phyloP scores from a whole-genome alignment of 1,139 yeast species.

The Sugiyamaella novakii region DNA sequence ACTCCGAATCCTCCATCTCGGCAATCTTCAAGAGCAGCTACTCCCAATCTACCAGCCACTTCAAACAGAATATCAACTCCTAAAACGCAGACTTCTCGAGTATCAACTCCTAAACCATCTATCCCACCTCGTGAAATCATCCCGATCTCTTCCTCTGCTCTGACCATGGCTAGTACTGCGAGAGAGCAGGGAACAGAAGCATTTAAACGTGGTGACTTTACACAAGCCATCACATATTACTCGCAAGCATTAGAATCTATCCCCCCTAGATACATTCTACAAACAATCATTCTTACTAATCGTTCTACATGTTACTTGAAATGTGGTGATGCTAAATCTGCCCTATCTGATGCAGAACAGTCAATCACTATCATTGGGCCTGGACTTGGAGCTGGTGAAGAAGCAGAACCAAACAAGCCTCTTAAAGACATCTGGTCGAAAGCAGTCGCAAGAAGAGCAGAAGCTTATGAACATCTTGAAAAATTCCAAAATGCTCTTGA shows the following conservation, averaged over 20 bases:
- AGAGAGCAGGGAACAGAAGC: slow-evolving; percentile 63
- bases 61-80: neutral
- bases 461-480: slow-evolving; percentile 79
- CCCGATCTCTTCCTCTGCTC: slow-evolving; percentile 40
- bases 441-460: slow-evolving; percentile 71
- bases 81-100: slow-evolving; percentile 22
- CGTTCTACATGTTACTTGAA: slow-evolving; percentile 70
- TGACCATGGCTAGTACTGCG: slow-evolving; percentile 57
- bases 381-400: slow-evolving; percentile 42
- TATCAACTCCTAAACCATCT: slow-evolving; percentile 26
- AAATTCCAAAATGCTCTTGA: slow-evolving; percentile 63
- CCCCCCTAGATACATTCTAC: slow-evolving; percentile 65
- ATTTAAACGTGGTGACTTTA: slow-evolving; percentile 81
- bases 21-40: slow-evolving; percentile 28
- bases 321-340: slow-evolving; percentile 71
- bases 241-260: slow-evolving; percentile 61
- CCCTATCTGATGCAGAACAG: slow-evolving; percentile 54
- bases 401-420: slow-evolving; percentile 56
- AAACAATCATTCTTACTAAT: slow-evolving; percentile 74
- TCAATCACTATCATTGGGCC: slow-evolving; percentile 63
- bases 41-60: slow-evolving; percentile 30
- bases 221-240: slow-evolving; percentile 63
- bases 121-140: slow-evolving; percentile 34
- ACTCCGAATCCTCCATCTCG: slow-evolving; percentile 13
- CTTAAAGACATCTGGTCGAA: slow-evolving; percentile 75